phyloP scores from a whole-genome alignment of 306 rosid genomes.

The Phaseolus lunatus region DNA sequence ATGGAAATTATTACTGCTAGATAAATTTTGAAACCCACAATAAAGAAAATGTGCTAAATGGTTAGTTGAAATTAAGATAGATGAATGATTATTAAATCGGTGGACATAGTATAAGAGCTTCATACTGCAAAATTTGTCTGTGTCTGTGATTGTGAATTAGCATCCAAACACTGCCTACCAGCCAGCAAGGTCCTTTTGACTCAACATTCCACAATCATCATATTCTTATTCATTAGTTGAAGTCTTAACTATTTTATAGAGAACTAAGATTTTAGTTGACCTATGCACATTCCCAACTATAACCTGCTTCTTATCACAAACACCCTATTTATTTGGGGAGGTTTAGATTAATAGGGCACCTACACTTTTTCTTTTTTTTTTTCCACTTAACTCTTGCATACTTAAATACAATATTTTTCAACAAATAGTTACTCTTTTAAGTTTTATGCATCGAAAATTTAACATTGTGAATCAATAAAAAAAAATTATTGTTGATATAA shows the following conservation, averaged over 20 bases:
- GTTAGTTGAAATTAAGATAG: conserved; percentile 7
- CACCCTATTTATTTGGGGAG: conserved; percentile 4
- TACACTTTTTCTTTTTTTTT: not conserved
- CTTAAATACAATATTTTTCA: no score
- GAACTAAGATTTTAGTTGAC: conserved; percentile 48
- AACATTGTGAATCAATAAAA: no score
- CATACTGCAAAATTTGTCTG: conserved; percentile 33
- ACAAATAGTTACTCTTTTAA: no score
- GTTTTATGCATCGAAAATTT: no score
- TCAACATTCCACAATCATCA: conserved; percentile 49
- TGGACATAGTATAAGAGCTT: not conserved
- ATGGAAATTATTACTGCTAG: conserved; percentile 5
- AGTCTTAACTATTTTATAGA: conserved; percentile 36
- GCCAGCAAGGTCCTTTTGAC: conserved; percentile 42
- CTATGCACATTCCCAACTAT: not conserved
- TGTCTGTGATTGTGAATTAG: not conserved
- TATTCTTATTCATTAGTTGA: conserved; percentile 49
- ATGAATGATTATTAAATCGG: not conserved
- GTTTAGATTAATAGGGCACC: not conserved
- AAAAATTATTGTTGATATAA: no score
- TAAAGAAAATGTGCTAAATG: not conserved
- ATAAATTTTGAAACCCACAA: not conserved
- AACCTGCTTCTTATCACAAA: conserved; percentile 7
- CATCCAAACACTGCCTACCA: conserved; percentile 36
- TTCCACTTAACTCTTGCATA: no score